These are phyloP conservation scores for carrot (Daucus carota) DNA, from an alignment of 129 eudicot genomes.

Conservation along the genomic window DH1_v3.0 NC_030382.2:58542501-58543000, in stretches of 20 bases:
- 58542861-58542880: too few species aligned
- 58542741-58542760: neutral
- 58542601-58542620: neutral
- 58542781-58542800: neutral
- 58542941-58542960: too few species aligned
- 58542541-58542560: conserved; percentile 7
- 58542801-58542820: neutral
- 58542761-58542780: neutral
- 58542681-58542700: neutral
- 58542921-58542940: too few species aligned
- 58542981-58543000: too few species aligned
- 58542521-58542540: neutral
- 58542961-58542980: too few species aligned
- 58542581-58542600: neutral
- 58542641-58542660: neutral
- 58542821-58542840: too few species aligned
- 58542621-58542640: neutral
- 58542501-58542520: neutral
- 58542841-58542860: too few species aligned
- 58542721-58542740: neutral
- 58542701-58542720: neutral
- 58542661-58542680: neutral
- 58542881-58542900: too few species aligned
- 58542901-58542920: too few species aligned
- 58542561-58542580: neutral